Base-by-base conservation (phyloP, 192 early-diverging fungal genomes). In the Obelidium mucronatum region DNA sequence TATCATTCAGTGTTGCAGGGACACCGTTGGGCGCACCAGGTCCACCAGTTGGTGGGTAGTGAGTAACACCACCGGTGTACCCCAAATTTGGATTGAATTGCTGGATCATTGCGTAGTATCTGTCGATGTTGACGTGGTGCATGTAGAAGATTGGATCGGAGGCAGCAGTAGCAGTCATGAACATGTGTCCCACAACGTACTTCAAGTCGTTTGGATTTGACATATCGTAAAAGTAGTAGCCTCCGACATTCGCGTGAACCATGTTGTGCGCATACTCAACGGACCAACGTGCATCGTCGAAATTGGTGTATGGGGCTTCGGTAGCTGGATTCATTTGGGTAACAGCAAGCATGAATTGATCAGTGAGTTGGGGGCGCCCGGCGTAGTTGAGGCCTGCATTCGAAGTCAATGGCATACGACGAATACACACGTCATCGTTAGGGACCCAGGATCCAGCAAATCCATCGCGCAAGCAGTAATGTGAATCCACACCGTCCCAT, bases 61-160 rank as follows among this genome's bases (percentile, higher is more conserved):
- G 51, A 52, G 51, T 52, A 52, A n/a, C n/a, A n/a, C n/a, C n/a
- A n/a, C 67, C 67, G 30, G 13, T 36, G 40, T 69, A 69, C 22
- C 8, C 76, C 15, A 76, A 6, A 24, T 35, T 48, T 31, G 81
- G 79, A 61, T 82, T 31, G 5, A 51, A 65, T 0, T 53, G 15
- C 60, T 83, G 81, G 75, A 80, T 82, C 0, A 34, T 3, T 30
- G 30, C 40, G 74, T 77, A 86, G 34, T 80, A 53, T 30, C 81
- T 74, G 60, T 86, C 85, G 30, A 86, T 82, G 59, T 86, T 85
- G 58, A 6, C 22, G 73, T 86, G 84, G 67, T 86, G 84, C 22
- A 86, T 22, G 55, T 53, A 86, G 58, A 86, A 86, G 51, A 85
- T 34, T 28, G 78, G 81, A 70, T 85, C 84, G 68, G 78, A 79